Conservation (phyloP, 2,329 filamentous ascomycete species). For the Sporothrix schenckii region DNA sequence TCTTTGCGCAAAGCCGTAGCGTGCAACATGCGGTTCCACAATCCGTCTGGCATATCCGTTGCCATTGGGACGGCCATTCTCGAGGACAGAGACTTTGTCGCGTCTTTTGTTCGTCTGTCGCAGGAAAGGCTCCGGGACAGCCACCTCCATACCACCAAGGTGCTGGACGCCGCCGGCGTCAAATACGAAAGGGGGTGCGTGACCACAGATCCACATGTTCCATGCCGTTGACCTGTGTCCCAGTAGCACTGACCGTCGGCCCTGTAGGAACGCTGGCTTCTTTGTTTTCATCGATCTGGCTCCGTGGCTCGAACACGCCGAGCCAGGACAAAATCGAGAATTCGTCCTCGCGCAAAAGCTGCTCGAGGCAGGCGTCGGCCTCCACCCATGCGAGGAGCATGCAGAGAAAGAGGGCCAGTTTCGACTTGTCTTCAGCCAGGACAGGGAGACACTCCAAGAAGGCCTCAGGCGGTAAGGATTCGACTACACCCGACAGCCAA, state of each 20-base stretch:
- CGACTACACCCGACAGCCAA: no score
- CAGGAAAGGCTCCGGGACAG: background rate
- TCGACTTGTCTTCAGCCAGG: background rate
- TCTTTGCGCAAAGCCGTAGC: background rate
- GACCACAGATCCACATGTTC: no score
- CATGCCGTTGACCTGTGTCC: no score
- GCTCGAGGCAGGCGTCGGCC: background rate
- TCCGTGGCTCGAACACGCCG: background rate
- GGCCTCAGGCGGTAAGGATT: background rate
- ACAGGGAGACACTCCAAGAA: background rate
- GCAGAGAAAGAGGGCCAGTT: background rate
- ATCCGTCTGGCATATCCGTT: background rate
- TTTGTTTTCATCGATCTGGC: background rate
- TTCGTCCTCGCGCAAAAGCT: background rate
- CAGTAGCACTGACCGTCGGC: no score
- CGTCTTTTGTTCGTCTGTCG: background rate
- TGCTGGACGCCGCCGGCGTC: background rate
- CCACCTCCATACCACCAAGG: background rate
- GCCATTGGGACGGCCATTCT: background rate
- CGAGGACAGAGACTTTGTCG: background rate
- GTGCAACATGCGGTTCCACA: conserved; percentile 18
- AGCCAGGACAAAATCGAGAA: background rate
- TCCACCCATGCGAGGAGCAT: conserved; percentile 1
- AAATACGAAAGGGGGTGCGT: background rate
- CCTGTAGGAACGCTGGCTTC: background rate